These are phyloP conservation scores for Hymenoscyphus occultus DNA, from an alignment of 2,329 filamentous ascomycete species.

Conservation along the genomic window DNA sequence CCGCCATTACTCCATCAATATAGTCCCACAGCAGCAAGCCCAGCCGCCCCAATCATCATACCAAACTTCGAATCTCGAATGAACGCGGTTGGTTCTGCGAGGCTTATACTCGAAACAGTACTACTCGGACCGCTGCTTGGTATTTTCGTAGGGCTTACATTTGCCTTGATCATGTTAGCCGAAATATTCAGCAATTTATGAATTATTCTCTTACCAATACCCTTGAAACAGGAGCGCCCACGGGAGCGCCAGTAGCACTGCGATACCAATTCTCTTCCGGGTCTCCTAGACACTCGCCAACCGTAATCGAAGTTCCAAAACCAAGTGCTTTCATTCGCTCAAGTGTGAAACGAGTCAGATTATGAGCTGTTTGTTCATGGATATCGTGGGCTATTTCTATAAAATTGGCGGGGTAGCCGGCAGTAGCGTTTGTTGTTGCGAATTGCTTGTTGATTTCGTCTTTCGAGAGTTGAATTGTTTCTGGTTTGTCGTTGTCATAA, in stretches of 20 bases:
- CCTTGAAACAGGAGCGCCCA: background rate
- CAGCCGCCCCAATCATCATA: background rate
- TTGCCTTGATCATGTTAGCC: background rate
- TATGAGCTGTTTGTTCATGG: slow-evolving; percentile 33
- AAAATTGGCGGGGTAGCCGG: slow-evolving; percentile 7
- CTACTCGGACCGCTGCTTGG: background rate
- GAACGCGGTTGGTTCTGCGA: background rate
- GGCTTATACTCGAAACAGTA: background rate
- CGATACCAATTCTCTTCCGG: slow-evolving; percentile 42
- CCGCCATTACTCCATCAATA: background rate
- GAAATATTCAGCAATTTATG: background rate
- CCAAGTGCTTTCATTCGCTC: slow-evolving; percentile 34
- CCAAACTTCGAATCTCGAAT: background rate
- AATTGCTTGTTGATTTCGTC: slow-evolving; percentile 32
- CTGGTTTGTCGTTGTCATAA: slow-evolving; percentile 43
- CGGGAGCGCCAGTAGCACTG: background rate
- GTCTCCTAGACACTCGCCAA: slow-evolving; percentile 45
- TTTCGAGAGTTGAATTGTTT: slow-evolving; percentile 44
- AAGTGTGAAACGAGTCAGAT: slow-evolving; percentile 35
- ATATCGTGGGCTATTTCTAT: slow-evolving; percentile 40
- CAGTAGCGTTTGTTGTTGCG: background rate
- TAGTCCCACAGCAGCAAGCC: background rate
- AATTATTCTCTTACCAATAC: background rate
- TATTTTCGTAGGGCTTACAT: background rate
- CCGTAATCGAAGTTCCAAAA: slow-evolving; percentile 38